Conservation (phyloP, 768 basidiomycete species). For the Tephrocybe sp. region DNA sequence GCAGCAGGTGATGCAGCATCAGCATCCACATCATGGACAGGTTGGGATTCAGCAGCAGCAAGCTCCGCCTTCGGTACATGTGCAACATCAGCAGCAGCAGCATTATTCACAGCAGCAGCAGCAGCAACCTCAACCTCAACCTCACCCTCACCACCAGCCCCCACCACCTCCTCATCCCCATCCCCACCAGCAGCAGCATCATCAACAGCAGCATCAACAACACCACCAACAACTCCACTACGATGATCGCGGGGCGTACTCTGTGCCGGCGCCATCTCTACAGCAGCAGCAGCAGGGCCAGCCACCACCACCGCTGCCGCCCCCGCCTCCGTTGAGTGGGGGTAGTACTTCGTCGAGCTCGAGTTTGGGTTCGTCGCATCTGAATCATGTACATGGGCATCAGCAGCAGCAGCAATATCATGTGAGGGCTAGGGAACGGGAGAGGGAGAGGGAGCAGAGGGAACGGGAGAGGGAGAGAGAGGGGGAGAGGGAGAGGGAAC, state of each 20-base stretch:
- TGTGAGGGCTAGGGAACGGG: no score
- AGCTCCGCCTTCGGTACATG: not conserved
- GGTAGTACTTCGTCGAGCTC: not conserved
- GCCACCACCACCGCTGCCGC: not conserved
- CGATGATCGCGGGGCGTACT: not conserved
- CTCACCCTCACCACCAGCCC: conserved; percentile 1
- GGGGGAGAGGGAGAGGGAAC: not conserved
- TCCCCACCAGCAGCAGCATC: conserved; percentile 3
- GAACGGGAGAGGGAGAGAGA: not conserved
- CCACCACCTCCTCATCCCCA: conserved; percentile 3
- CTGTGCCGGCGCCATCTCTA: no score
- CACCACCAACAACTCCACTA: not conserved
- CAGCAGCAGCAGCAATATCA: no score
- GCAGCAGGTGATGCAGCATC: no score
- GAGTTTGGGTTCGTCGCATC: not conserved
- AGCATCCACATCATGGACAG: no score
- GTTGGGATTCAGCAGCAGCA: not conserved
- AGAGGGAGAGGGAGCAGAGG: not conserved
- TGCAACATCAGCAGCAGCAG: conserved; percentile 1
- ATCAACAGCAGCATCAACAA: not conserved
- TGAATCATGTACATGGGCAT: no score
- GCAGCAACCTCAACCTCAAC: conserved; percentile 6
- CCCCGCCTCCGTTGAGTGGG: not conserved
- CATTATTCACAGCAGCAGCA: conserved; percentile 15
- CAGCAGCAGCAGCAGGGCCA: not conserved